Evolutionary conservation across 108 stramenopile species (phyloP).

Genomic region (Cylindrotheca closterium): DNA sequence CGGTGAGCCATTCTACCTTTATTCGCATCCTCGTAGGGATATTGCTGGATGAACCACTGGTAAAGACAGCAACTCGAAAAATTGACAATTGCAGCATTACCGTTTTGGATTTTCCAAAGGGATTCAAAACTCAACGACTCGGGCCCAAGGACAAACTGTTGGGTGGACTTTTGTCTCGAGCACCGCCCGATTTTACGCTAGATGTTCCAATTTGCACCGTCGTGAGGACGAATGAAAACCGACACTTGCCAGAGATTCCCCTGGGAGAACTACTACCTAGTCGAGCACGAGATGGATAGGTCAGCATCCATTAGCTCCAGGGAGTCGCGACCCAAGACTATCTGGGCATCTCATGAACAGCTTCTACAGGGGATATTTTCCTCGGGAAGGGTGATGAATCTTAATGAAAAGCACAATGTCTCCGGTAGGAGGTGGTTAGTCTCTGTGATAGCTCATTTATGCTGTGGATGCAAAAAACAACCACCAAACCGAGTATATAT

Average conservation of each 20-base stretch:
- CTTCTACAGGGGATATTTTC: too few relatives aligned
- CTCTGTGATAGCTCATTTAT: too few relatives aligned
- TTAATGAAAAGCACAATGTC: too few relatives aligned
- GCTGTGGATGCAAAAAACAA: too few relatives aligned
- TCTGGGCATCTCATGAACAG: too few relatives aligned
- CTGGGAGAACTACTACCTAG: not conserved
- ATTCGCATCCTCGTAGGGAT: slow-evolving; percentile 56
- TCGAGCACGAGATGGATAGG: not conserved
- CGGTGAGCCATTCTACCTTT: slow-evolving; percentile 72
- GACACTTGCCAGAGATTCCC: slow-evolving; percentile 53
- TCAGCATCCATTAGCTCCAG: too few relatives aligned
- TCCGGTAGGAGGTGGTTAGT: too few relatives aligned
- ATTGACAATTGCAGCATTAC: slow-evolving; percentile 66
- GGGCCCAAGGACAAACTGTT: slow-evolving; percentile 40
- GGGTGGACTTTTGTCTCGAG: slow-evolving; percentile 43
- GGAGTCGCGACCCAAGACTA: too few relatives aligned
- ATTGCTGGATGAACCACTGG: slow-evolving; percentile 50
- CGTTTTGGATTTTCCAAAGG: slow-evolving; percentile 59
- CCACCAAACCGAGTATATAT: too few relatives aligned
- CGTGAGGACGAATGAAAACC: slow-evolving; percentile 59
- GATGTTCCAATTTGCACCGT: slow-evolving; percentile 47
- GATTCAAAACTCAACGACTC: slow-evolving; percentile 25
- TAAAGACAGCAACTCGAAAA: slow-evolving; percentile 45
- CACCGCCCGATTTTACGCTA: slow-evolving; percentile 34
- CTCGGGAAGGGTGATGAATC: too few relatives aligned